phyloP scores from a whole-genome alignment of 2,329 filamentous ascomycete species.

The Zymoseptoria passerinii region DNA sequence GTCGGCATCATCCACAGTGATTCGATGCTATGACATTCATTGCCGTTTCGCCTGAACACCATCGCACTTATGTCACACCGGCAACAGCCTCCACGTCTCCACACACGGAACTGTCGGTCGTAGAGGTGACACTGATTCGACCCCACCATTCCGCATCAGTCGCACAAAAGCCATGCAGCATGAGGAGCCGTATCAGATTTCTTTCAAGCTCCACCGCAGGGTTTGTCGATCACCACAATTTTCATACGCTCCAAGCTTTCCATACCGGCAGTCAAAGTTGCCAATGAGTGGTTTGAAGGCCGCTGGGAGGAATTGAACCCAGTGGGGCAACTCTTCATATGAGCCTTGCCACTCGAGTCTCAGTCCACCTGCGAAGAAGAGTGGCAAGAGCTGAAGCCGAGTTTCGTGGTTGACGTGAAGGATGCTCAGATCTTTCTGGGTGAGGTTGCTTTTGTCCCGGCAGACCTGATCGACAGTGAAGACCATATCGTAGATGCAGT shows the following conservation, averaged over 20 bases:
- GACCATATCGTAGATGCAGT: neutral
- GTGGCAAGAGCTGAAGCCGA: neutral
- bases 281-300: neutral
- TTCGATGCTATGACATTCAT: neutral
- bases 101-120: neutral
- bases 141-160: neutral
- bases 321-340: neutral
- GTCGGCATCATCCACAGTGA: neutral
- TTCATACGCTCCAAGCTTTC: neutral
- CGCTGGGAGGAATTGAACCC: neutral
- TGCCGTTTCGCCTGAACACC: neutral
- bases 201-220: neutral
- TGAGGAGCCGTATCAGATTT: neutral
- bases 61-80: too few species aligned
- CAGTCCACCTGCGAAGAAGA: neutral
- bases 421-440: neutral
- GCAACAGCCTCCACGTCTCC: too few species aligned
- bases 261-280: neutral
- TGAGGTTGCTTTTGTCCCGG: neutral
- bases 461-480: neutral
- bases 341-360: neutral
- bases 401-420: neutral
- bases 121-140: neutral
- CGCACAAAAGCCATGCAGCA: neutral
- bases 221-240: neutral